phyloP scores from a whole-genome alignment of 768 basidiomycete genomes.

The button mushroom (Agaricus bisporus) region DNA sequence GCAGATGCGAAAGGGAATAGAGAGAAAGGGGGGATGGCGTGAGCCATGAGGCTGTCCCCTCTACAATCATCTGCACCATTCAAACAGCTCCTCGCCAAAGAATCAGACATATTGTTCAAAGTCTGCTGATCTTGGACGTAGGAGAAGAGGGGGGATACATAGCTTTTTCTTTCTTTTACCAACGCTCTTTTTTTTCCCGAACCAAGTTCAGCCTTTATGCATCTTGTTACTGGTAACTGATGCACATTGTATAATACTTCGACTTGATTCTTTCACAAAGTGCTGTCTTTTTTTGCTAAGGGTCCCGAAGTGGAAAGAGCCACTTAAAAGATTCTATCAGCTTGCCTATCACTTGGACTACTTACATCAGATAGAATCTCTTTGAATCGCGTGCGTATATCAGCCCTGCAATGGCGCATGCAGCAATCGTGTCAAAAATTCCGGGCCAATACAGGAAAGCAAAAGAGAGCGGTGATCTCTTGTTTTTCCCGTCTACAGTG shows the following conservation, averaged over 20 bases:
- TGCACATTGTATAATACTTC: background rate
- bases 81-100: background rate
- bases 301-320: no score
- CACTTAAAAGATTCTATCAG: background rate
- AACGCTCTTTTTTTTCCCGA: background rate
- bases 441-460: slow-evolving; percentile 55
- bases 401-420: slow-evolving; percentile 23
- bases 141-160: slow-evolving; percentile 4
- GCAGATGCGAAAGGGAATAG: slow-evolving; percentile 57
- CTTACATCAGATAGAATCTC: background rate
- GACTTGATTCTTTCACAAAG: background rate
- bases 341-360: background rate
- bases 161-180: slow-evolving; percentile 3
- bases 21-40: slow-evolving; percentile 53
- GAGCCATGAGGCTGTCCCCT: slow-evolving; percentile 16
- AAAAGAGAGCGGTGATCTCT: slow-evolving; percentile 54
- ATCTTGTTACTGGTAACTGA: background rate
- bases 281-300: background rate
- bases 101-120: background rate
- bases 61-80: background rate
- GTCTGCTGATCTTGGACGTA: slow-evolving; percentile 2
- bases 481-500: slow-evolving; percentile 74
- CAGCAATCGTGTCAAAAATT: slow-evolving; percentile 51
- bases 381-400: background rate
- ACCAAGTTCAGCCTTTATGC: slow-evolving; percentile 7